phyloP scores from a whole-genome alignment of 2,329 filamentous ascomycete species.

The Capronia americana region DNA sequence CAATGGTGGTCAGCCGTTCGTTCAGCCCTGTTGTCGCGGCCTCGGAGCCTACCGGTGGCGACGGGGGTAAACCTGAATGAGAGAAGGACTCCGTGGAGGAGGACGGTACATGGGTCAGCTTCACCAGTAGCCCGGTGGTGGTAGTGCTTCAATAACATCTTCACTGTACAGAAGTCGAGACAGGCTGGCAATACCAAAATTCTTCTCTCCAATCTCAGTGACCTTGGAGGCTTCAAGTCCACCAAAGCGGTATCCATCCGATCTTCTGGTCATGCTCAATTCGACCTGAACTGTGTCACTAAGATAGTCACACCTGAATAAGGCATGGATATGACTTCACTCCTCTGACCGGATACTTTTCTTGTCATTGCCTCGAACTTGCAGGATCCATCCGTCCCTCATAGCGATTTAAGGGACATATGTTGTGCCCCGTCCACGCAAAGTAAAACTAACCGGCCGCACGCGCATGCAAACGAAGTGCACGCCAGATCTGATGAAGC shows the following conservation, averaged over 20 bases:
- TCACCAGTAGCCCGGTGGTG: background rate
- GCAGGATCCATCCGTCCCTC: background rate
- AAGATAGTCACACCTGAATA: background rate
- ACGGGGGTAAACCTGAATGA: background rate
- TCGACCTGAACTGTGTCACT: background rate
- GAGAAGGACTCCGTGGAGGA: background rate
- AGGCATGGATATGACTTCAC: background rate
- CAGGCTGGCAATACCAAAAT: constrained; percentile 21
- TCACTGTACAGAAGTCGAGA: constrained; percentile 22
- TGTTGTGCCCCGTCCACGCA: background rate
- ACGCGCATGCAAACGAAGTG: background rate
- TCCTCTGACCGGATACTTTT: background rate
- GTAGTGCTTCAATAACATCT: constrained; percentile 1
- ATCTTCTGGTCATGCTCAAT: background rate
- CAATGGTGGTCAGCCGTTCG: background rate
- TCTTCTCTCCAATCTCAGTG: constrained; percentile 11
- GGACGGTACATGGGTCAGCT: background rate
- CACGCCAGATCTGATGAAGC: background rate
- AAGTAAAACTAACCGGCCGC: too few species aligned
- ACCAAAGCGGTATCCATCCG: background rate
- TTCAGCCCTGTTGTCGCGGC: background rate
- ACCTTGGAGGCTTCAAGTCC: background rate
- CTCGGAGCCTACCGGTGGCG: background rate
- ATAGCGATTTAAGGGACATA: background rate
- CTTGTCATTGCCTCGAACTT: background rate